Conservation (phyloP, 306 rosid species). For the Purshia tridentata region DNA sequence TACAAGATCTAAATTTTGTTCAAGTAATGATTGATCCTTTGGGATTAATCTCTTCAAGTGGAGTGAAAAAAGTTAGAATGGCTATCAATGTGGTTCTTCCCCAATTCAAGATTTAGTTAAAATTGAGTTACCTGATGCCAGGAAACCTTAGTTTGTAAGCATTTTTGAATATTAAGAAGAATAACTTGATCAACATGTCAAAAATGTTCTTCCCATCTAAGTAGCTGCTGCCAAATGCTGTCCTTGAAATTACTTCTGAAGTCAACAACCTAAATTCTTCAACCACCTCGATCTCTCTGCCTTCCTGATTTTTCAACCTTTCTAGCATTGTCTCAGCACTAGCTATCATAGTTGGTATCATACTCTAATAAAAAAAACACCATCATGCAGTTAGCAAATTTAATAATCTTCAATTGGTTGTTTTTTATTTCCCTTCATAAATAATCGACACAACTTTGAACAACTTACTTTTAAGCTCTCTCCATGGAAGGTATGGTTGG, state of each 20-base stretch:
- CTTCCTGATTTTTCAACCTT: slow-evolving; percentile 26
- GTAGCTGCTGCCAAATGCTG: slow-evolving; percentile 38
- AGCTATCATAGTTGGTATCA: slow-evolving; percentile 23
- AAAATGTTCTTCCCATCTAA: slow-evolving; percentile 28
- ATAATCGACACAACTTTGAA: not conserved
- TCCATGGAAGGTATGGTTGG: slow-evolving; percentile 38
- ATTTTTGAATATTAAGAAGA: slow-evolving; percentile 10
- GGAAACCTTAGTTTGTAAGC: slow-evolving; percentile 10
- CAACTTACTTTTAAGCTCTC: slow-evolving; percentile 39
- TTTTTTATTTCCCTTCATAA: not conserved
- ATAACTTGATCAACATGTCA: slow-evolving; percentile 17
- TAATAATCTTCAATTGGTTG: not conserved
- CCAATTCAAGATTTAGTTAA: not conserved
- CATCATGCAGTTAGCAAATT: not conserved
- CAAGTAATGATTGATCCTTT: no score
- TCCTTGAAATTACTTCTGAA: slow-evolving; percentile 31
- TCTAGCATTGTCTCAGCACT: slow-evolving; percentile 21
- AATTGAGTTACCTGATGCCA: slow-evolving; percentile 21
- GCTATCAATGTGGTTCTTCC: no score
- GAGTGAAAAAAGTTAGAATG: no score
- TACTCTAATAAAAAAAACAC: not conserved
- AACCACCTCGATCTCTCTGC: slow-evolving; percentile 27
- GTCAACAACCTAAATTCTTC: slow-evolving; percentile 28
- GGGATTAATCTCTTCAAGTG: no score
- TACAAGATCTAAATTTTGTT: no score